Evolutionary conservation across 2,329 filamentous ascomycete genomes (phyloP), one percentile per base, ranked within the genome.

Genomic region (Thielaviopsis musarum): DNA sequence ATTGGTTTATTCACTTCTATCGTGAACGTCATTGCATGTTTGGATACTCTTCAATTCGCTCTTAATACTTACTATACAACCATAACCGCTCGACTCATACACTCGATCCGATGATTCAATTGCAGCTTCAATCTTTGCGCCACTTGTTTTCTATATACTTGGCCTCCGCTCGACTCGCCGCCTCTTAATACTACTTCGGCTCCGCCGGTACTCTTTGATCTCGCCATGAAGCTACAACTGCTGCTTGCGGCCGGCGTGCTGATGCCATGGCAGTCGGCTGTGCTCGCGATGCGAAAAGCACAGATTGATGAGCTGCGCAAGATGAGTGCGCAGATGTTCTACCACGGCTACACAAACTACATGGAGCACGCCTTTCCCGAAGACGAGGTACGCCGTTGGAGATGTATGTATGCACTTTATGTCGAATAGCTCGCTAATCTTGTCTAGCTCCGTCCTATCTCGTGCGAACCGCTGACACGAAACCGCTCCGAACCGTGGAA

Each of bases 261-360:
- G 10, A 21, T 53, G 3, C 22, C 58, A 3, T 60, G 66, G 38
- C 54, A 71, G 63, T 66, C 75, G 65, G 66, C 71, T 70, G 77
- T 75, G 74, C 68, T 70, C 30, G 67, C 66, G 21, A 84, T 85
- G 80, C 75, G 75, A 49, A 71, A 76, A n/a, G 74, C 73, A 61
- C 75, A 74, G 65, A 73, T 84, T 61, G 74, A 75, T 55, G 72
- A 77, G 65, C 70, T 85, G 66, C 77, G 82, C 58, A 75, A 74
- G 64, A 77, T 82, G 61, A 83, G 81, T 12, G 79, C 83, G 61
- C 78, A 88, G 65, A 89, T 97, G 79, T 97, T 97, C 75, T 95
- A 95, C 71, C 93, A 98, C 76, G 93, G 93, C 62, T 97, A 84
- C 74, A 84, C 91, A 72, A 95, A 91, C 71, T 98, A 98, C 75